Evolutionary conservation across 75 land plant genomes (phyloP).

Genomic region (Isoetes taiwanensis): DNA sequence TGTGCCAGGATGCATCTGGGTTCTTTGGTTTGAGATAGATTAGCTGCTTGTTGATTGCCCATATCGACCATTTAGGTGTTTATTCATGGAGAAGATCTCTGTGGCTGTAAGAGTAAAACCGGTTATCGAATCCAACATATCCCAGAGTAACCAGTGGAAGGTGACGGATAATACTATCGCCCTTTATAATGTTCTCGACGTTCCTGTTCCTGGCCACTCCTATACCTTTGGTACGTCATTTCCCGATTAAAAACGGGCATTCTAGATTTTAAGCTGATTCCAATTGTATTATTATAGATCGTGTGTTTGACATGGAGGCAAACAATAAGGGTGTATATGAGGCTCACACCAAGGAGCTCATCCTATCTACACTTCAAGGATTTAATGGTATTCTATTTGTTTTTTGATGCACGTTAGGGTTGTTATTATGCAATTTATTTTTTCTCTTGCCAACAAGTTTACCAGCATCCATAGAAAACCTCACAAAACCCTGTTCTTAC

Average conservation of each 20-base stretch:
- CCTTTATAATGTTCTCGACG: background rate
- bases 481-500: too few relatives aligned
- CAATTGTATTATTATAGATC: background rate
- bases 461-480: too few relatives aligned
- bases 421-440: too few relatives aligned
- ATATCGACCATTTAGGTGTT: too few relatives aligned
- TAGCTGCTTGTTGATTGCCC: too few relatives aligned
- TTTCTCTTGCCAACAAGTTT: too few relatives aligned
- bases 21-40: too few relatives aligned
- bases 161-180: background rate
- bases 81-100: constrained; percentile 6
- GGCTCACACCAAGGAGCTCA: background rate
- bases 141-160: background rate
- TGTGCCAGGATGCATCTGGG: too few relatives aligned
- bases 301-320: background rate
- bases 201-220: background rate
- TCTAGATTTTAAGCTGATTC: background rate
- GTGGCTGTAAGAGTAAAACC: background rate
- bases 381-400: constrained; percentile 6
- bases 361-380: constrained; percentile 7
- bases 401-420: too few relatives aligned
- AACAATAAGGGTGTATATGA: background rate
- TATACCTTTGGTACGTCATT: background rate
- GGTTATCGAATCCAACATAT: background rate
- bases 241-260: background rate